Percentiles rank a stretch among this genome's conserved stretches.
Conservation (phyloP, 2,329 filamentous ascomycete species). For the Fusarium humuli region DNA sequence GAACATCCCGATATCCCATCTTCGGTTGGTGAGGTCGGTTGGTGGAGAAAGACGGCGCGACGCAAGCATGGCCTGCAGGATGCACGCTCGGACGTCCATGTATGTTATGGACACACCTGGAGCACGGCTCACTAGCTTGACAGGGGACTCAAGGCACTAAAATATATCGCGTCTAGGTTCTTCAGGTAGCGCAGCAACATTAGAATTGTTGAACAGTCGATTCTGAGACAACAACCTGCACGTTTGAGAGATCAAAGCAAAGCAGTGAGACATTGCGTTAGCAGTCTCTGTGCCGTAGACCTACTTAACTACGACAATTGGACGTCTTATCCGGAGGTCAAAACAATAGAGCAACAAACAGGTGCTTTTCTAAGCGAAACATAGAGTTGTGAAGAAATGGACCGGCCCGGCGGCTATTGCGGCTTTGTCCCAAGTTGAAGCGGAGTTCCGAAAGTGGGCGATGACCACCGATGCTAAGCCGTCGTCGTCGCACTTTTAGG, state of each 20-base stretch:
- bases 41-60: slow-evolving; percentile 37
- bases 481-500: slow-evolving; percentile 18
- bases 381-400: slow-evolving; percentile 34
- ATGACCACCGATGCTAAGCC: slow-evolving; percentile 42
- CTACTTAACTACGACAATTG: neutral
- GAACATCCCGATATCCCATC: slow-evolving; percentile 36
- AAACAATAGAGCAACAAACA: neutral
- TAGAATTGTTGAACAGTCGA: slow-evolving; percentile 22
- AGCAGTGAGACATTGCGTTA: slow-evolving; percentile 7
- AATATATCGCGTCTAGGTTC: slow-evolving; percentile 30
- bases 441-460: slow-evolving; percentile 32
- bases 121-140: slow-evolving; percentile 1
- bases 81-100: slow-evolving; percentile 41
- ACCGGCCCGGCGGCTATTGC: slow-evolving; percentile 49
- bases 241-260: slow-evolving; percentile 14
- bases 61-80: slow-evolving; percentile 45
- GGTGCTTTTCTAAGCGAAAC: slow-evolving; percentile 7
- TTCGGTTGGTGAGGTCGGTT: slow-evolving; percentile 28
- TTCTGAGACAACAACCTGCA: slow-evolving; percentile 31
- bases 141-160: slow-evolving; percentile 23
- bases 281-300: slow-evolving; percentile 20
- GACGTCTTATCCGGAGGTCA: neutral
- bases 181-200: slow-evolving; percentile 29
- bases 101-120: slow-evolving; percentile 31
- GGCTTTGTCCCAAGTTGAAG: slow-evolving; percentile 36